A percentile compares a stretch with the other conserved stretches of the same genome.
Evolutionary conservation across 495 filamentous ascomycete species (phyloP).

Genomic region (Bacidia rubella): DNA sequence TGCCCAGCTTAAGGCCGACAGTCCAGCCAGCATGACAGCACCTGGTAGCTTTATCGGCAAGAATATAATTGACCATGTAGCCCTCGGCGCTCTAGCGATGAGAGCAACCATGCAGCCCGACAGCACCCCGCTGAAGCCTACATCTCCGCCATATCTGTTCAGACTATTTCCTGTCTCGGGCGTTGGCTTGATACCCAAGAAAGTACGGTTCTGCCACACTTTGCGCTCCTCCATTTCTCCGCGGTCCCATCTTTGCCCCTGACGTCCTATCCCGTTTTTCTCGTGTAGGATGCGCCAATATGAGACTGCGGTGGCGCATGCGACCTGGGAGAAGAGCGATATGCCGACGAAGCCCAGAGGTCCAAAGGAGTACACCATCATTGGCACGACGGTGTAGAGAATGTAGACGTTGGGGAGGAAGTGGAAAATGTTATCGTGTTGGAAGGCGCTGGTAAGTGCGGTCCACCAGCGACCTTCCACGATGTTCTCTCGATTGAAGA

Average conservation of each 20-base stretch:
- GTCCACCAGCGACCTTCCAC: neutral
- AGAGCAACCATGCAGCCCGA: neutral
- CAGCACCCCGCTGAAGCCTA: neutral
- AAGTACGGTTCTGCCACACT: neutral
- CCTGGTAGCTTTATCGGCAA: neutral
- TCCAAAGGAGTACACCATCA: neutral
- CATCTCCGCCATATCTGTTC: neutral
- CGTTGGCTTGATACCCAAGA: neutral
- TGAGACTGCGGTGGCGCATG: neutral
- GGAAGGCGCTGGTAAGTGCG: neutral
- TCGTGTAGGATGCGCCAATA: neutral
- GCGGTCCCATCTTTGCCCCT: too few relatives aligned
- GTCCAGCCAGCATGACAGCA: neutral
- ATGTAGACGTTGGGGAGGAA: neutral
- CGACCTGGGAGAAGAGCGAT: neutral
- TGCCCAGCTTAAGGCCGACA: neutral
- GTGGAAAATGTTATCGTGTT: neutral
- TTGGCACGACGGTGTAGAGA: neutral
- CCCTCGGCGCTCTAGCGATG: neutral
- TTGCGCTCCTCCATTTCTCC: neutral
- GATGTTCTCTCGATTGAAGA: neutral
- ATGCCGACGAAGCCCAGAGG: neutral
- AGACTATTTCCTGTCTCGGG: neutral
- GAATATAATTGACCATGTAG: neutral
- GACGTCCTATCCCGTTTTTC: neutral